Base-by-base conservation (phyloP, 257 asterid genomes). In the Ligustrum vulgare region DNA sequence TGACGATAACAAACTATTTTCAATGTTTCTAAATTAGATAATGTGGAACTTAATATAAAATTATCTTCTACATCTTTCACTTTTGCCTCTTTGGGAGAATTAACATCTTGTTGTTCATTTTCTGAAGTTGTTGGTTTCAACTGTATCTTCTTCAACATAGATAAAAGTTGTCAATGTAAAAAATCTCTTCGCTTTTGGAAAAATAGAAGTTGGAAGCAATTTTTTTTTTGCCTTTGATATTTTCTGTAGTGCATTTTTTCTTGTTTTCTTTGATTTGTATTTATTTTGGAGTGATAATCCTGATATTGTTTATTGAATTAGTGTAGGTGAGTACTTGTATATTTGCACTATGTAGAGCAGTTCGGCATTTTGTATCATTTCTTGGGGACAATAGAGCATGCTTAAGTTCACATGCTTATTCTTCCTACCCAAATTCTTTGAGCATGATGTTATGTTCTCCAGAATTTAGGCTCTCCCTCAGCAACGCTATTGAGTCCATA, bases 271-370 rank as follows among this genome's bases (percentile, higher is more conserved):
- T 68, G 9, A 10, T 2, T 34, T 60, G 66, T 80, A 33, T 41
- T 72, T 39, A 43, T 60, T 23, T 62, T 68, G 76, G 66, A 67
- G 41, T 71, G 78, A 75, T 33, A 54, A 70, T 75, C 74, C 82
- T 80, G 78, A 82, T 73, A 71, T 67, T 36, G n/a, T 72, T 23
- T 73, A 41, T 87, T 80, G 75, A 80, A 78, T 78, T 67, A 69
- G 23, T 85, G 86, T 84, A 92, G 99, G 98, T 89, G 83, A 84
- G 82, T 83, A 81, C 84, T 76, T 86, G 89, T 76, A 72, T 94
- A 77, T 88, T 84, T 86, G 83, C 96, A 49, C 90, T 94, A 16
- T 89, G 95, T 89, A 86, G 85, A 80, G 96, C 98, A 74, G 88
- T 80, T 71, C 86, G 96, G 84, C 87, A 69, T 67, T 82, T 82